Evolutionary conservation across 352 stramenopile species (phyloP), one percentile per base, ranked within the genome.

Genomic region (Phytophthora pinifolia): DNA sequence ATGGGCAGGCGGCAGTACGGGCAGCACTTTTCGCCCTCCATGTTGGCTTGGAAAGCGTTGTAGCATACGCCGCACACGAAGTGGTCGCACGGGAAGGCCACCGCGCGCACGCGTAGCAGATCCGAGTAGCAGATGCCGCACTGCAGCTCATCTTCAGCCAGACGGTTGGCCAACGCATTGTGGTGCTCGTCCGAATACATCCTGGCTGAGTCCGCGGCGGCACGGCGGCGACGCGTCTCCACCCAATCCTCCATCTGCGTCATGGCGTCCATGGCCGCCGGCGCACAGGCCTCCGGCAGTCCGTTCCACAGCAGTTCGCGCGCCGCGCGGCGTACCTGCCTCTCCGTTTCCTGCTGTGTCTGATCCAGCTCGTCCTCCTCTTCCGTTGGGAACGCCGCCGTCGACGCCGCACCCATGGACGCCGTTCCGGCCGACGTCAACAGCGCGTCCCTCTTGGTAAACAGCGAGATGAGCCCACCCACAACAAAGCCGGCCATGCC

Each of bases 71-170:
- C 66, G 33, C 79, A 89, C 9, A 72, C 76, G 36, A 87, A 86
- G 41, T 89, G 79, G 54, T 89, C 66, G 52, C 79, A 87, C 17
- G 70, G 55, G 60, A 89, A 89, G 13, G 67, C 79, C 9, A 89
- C 70, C 0, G 74, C 66, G 30, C 74, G 63, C 17, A 76, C 73
- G 13, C 76, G 67, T n/a, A 83, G 54, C 13, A 89, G 49, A 43
- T 87, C 62, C 31, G 78, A 77, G 53, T 85, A 89, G 59, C 79
- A 89, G 50, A 89, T 89, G 10, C 76, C 87, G 62, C 79, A 89
- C 30, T 83, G 74, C n/a, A 89, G 47, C 13, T 83, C 71, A 61
- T 89, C 79, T 25, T 89, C 79, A 2, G 73, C 70, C 17, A 89
- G 50, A 30, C 79, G 61, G 17, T 57, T 74, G 13, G 76, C 79